Base-by-base conservation (phyloP, 2,329 filamentous ascomycete genomes). In the Penicillium sp. region DNA sequence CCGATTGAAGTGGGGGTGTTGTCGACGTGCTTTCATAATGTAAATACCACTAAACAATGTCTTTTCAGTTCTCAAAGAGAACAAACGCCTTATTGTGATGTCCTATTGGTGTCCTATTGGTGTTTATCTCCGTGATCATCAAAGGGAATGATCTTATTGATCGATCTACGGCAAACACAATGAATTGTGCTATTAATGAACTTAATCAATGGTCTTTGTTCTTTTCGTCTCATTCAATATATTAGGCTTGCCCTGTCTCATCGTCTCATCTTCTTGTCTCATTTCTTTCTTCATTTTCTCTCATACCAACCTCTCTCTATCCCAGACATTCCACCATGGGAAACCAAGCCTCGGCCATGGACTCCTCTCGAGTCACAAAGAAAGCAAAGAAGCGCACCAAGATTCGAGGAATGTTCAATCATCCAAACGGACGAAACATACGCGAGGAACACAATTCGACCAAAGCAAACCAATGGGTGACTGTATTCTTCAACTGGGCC, bases 401-500 rank as follows among this genome's bases (percentile, higher is more conserved):
- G 5, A 6, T n/a, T 27, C 47, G 15, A 19, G 53, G 53, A 5
- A 42, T 56, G 47, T 56, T 56, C 39, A 44, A 29, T 10, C 13
- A 36, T 35, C n/a, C 36, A 21, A 38, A 36, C 6, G 53, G 53
- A n/a, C 31, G 31, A 19, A 56, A 52, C n/a, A 44, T 51, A 2
- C 31, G 7, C 2, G 53, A 56, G 8, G 6, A 25, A 6, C 1
- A 15, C 25, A 4, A 13, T 15, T 13, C 2, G 6, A 0, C 21
- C 21, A 33, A n/a, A 12, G 17, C 13, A 3, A 29, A 29, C 13
- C 53, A 53, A 31, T 53, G 35, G 38, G 53, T 51, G 17, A 55
- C 53, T 13, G 49, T 57, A 17, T 53, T 57, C 42, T 41, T 57
- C 27, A 35, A 57, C 25, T 57, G 49, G 49, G 6, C 42, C 8